Evolutionary conservation across 139 green algal genomes (phyloP), one percentile per base, ranked within the genome.

Genomic region (Tetradesmus obliquus): DNA sequence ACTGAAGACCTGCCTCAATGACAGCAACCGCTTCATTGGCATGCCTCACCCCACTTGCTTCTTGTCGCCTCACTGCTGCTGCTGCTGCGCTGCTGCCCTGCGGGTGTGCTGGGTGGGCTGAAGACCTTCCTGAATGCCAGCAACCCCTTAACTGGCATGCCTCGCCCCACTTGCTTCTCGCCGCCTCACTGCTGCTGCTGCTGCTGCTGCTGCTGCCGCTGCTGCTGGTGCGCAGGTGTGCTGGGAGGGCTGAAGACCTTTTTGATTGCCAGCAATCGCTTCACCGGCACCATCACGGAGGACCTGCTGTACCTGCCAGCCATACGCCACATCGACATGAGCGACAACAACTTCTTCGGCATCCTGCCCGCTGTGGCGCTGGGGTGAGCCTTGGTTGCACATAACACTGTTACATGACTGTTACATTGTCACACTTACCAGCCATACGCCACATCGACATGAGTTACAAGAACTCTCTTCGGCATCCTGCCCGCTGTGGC

Each of bases 321-420:
- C 19, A n/a, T 91, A 0, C 12, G 20, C 20, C 22, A 91, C 55
- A n/a, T 91, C 1, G 88, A 91, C 57, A 22, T 91, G n/a, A 87
- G 74, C 55, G 66, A 91, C 76, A 91, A 91, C 57, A 24, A 57
- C 15, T 91, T 91, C 66, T 55, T 86, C 12, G 88, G 88, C 13
- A 86, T 71, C 3, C 22, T 91, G 10, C 24, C 57, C 13, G 9
- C 45, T 19, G 79, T 58, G 45, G 15, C n/a, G 2, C 32, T 91
- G 3, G 87, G 60, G 87, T 91, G n/a, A 91, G 87, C 7, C 5
- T 13, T 8, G 2, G 2, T 54, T 8, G 24, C 76, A 55, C n/a
- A n/a, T n/a, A n/a, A n/a, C n/a, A n/a, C n/a, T n/a, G n/a, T n/a
- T n/a, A n/a, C n/a, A n/a, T n/a, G n/a, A n/a, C n/a, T n/a, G n/a